Evolutionary conservation across 1,139 yeast species (phyloP), one percentile per base, ranked within the genome.

Genomic region (Hanseniaspora sp.): DNA sequence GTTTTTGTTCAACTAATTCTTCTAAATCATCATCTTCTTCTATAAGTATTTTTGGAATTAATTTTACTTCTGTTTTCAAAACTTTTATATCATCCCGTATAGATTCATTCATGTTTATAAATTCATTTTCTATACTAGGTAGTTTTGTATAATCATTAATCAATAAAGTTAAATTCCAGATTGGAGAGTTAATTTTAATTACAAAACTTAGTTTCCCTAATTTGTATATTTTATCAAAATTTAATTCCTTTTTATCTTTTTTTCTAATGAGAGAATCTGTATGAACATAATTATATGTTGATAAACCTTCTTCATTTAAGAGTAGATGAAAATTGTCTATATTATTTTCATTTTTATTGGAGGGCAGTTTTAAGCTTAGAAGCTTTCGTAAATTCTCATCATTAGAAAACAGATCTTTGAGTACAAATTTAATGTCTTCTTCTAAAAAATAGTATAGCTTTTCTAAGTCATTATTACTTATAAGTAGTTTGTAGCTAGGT

Each of bases 381-480:
- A 51, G 41, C 7, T 51, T 44, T 31, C 35, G 23, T 4, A 43
- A 17, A 29, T 51, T 44, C 4, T 44, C 30, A 6, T 35, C 45
- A 13, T 39, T 8, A 3, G 30, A 15, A 15, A 51, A 44, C 9
- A 43, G 9, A 9, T 38, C 31, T 23, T 34, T 38, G 8, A 51
- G 23, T 6, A 51, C 45, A 31, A 37, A 51, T 15, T 44, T 31
- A 13, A 51, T 17, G 15, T 51, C 54, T 3, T n/a, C 28, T 15
- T 17, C 15, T 23, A 51, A 44, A 18, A 39, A 51, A 5, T 13
- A 35, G 30, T 39, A 45, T 5, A 51, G 29, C 11, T 44, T 51
- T 13, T 38, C 31, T 13, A 51, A 41, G 39, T 51, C 54, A 13
- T 34, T 51, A 29, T 44, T 44, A 8, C 48, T 44, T 12, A 51